Base-by-base conservation (phyloP, 73 alveolate species). In the Stentor coeruleus region DNA sequence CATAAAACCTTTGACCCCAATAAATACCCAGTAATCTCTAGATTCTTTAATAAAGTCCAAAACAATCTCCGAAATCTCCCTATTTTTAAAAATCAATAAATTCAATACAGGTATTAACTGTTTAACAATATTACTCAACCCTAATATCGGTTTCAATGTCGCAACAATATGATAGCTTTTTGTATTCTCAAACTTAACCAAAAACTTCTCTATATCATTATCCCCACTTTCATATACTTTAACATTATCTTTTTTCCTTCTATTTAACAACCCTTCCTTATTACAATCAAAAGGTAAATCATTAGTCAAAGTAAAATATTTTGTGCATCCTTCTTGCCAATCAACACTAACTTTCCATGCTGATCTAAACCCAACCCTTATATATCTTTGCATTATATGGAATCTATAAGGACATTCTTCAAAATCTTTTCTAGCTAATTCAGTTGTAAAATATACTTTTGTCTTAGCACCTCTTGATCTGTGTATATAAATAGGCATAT, bases 361-460 rank as follows among this genome's bases (percentile, higher is more conserved):
- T 1, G 11, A 26, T 1, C 37, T 20, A 31, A 37, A 28, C 20
- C n/a, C 33, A 33, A 31, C 40, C 33, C n/a, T 37, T 20, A 66
- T 66, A 66, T 20, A 66, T 2, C 79, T 66, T 66, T 66, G 79
- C n/a, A 66, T 37, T 66, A 20, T 66, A 66, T 66, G 79, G 33
- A 28, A 66, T 28, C 37, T 14, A 66, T 66, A 31, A 66, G 79
- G 79, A 40, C 79, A 66, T 66, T 66, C 79, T 2, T 66, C 79
- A 33, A 66, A 66, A 66, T 11, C 40, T 66, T 66, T 66, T 66
- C 79, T 20, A 1, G 79, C 79, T 26, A 28, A 20, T 66, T 66
- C 79, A 28, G 79, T 40, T 26, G 36, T 33, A 33, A 20, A 66
- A 31, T 31, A 66, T 1, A 66, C 42, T 15, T 40, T 20, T 28